phyloP scores from a whole-genome alignment of 2,329 filamentous ascomycete species.

The Fusarium sp. region DNA sequence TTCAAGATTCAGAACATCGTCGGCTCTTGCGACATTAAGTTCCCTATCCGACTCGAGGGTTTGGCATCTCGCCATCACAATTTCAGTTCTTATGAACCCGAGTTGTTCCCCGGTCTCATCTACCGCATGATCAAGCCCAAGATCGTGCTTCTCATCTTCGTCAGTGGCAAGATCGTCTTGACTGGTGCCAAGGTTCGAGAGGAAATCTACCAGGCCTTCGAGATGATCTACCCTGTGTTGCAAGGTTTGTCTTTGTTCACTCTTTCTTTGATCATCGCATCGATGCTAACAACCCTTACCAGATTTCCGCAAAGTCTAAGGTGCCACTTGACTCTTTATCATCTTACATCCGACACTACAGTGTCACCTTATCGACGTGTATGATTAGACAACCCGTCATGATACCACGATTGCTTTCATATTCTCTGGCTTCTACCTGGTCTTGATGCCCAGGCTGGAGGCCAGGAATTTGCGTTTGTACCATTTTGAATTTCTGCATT shows the following conservation, averaged over 20 bases:
- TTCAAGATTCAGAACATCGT: constrained; percentile 99
- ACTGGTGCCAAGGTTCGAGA: constrained; percentile 98
- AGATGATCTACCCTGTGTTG: constrained; percentile 96
- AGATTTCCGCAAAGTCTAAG: constrained; percentile 69
- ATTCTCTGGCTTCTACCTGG: constrained; percentile 28
- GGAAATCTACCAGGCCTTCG: constrained; percentile 96
- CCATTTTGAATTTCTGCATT: constrained; percentile 59
- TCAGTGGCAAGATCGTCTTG: constrained; percentile 97
- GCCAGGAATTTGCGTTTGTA: constrained; percentile 47
- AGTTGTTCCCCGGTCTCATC: constrained; percentile 98
- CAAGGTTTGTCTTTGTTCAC: constrained; percentile 68
- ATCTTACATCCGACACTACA: constrained; percentile 14
- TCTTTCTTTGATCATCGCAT: background rate
- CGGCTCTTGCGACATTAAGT: constrained; percentile 98
- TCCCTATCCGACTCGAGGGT: constrained; percentile 96
- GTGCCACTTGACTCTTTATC: constrained; percentile 25
- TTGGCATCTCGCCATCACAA: constrained; percentile 97
- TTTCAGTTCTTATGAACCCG: constrained; percentile 98
- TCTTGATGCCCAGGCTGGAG: constrained; percentile 33
- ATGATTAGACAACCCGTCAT: constrained; percentile 56
- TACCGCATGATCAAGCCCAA: constrained; percentile 99
- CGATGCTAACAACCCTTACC: background rate
- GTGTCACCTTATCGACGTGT: constrained; percentile 46
- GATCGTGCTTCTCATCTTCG: constrained; percentile 97
- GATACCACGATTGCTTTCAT: constrained; percentile 58